phyloP scores from a whole-genome alignment of 345 rosid species.

The Syzygium aqueum region DNA sequence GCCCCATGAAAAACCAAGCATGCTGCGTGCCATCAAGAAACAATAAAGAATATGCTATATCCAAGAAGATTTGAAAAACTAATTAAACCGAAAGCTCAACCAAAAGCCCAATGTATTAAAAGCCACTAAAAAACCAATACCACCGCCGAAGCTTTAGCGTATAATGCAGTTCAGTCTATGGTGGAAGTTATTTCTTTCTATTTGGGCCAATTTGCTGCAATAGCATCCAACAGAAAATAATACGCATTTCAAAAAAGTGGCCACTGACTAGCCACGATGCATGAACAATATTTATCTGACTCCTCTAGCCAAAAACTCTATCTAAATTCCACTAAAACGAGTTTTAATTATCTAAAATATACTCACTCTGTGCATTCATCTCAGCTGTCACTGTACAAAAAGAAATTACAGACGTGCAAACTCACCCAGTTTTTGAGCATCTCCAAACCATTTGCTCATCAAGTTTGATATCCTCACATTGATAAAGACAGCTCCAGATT shows the following conservation, averaged over 20 bases:
- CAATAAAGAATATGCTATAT: not conserved
- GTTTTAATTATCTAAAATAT: not conserved
- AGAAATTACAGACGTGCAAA: not conserved
- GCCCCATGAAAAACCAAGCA: not conserved
- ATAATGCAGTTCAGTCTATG: not conserved
- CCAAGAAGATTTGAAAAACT: not conserved
- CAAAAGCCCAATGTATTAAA: not conserved
- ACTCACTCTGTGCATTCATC: not conserved
- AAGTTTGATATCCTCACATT: constrained; percentile 82
- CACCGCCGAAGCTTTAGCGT: not conserved
- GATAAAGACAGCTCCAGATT: constrained; percentile 93
- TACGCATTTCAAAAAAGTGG: not conserved
- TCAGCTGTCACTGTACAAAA: not conserved
- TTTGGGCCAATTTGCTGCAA: not conserved
- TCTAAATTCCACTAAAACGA: not conserved
- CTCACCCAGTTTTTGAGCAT: constrained; percentile 98
- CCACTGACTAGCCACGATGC: not conserved
- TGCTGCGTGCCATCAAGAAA: not conserved
- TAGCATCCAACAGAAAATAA: not conserved
- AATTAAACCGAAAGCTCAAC: not conserved
- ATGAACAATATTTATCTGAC: not conserved
- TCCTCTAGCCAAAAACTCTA: not conserved
- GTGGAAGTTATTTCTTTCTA: not conserved
- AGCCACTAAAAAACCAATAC: not conserved
- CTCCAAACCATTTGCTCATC: constrained; percentile 99